These are phyloP conservation scores for Calendula officinalis DNA, from an alignment of 129 eudicot genomes.

Conservation along the genomic window DNA sequence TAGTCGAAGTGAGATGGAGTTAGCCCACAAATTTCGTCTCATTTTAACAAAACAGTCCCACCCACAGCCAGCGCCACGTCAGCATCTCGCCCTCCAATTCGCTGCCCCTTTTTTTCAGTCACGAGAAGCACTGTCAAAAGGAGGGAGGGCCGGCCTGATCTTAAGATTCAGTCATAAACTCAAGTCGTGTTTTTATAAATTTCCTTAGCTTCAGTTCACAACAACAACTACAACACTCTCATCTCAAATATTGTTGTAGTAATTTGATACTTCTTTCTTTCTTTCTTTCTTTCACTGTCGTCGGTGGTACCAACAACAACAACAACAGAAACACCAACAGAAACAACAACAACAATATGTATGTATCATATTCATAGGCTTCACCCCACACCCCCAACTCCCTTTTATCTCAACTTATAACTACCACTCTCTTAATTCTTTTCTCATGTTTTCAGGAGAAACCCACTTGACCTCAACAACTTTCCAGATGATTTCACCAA, in stretches of 20 bases:
- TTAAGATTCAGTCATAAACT: slow-evolving; percentile 46
- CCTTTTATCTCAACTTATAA: slow-evolving; percentile 8
- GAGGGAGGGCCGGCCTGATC: slow-evolving; percentile 5
- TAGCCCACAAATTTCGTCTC: slow-evolving; percentile 27
- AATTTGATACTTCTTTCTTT: not conserved
- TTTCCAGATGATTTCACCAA: slow-evolving; percentile 75
- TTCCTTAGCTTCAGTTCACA: slow-evolving; percentile 38
- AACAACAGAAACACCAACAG: not conserved
- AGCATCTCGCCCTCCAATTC: not conserved
- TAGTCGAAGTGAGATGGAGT: slow-evolving; percentile 15
- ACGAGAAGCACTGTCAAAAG: slow-evolving; percentile 56
- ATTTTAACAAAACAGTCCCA: slow-evolving; percentile 5
- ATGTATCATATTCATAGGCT: slow-evolving; percentile 26
- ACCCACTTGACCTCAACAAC: slow-evolving; percentile 91
- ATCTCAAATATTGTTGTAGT: slow-evolving; percentile 24
- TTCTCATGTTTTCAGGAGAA: slow-evolving; percentile 59
- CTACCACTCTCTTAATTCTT: slow-evolving; percentile 29
- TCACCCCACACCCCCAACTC: slow-evolving; percentile 24
- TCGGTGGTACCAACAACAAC: slow-evolving; percentile 37
- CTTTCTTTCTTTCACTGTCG: slow-evolving; percentile 43
- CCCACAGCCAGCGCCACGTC: not conserved
- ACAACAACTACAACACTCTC: slow-evolving; percentile 25
- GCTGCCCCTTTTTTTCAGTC: slow-evolving; percentile 50
- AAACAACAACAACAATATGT: slow-evolving; percentile 6
- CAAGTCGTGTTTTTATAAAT: slow-evolving; percentile 42